Evolutionary conservation across 352 stramenopile species (phyloP).

Genomic region (Phytophthora aleatoria): DNA sequence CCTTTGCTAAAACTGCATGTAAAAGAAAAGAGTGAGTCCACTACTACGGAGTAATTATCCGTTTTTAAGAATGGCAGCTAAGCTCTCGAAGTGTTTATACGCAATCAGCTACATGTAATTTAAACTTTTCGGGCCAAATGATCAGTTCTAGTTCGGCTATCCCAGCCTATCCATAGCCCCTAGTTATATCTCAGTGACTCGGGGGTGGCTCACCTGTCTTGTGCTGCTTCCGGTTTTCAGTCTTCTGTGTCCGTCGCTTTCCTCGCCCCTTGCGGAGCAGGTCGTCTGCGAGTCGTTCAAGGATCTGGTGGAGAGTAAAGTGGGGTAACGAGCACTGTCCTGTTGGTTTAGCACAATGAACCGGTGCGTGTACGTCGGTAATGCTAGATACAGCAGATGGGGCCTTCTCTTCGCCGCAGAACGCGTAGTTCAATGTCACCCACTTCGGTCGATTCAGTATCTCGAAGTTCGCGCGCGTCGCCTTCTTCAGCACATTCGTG

Average conservation of each 20-base stretch:
- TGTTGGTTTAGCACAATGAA: slow-evolving; percentile 44
- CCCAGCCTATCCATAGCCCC: too few species aligned
- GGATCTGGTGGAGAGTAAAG: slow-evolving; percentile 54
- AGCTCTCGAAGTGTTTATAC: too few species aligned
- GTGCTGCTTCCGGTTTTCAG: slow-evolving; percentile 18
- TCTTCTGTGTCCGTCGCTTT: slow-evolving; percentile 31
- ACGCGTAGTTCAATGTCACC: slow-evolving; percentile 39
- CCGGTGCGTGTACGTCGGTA: slow-evolving; percentile 17
- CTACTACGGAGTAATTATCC: too few species aligned
- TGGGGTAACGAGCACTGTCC: slow-evolving; percentile 50
- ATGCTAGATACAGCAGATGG: slow-evolving; percentile 9
- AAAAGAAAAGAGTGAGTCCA: too few species aligned
- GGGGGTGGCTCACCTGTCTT: background rate
- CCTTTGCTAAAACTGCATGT: too few species aligned
- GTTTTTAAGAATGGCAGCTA: too few species aligned
- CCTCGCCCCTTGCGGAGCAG: slow-evolving; percentile 34
- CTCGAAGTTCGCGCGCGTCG: slow-evolving; percentile 12
- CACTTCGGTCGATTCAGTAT: slow-evolving; percentile 7
- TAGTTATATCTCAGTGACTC: background rate
- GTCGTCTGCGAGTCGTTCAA: slow-evolving; percentile 55
- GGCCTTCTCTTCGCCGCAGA: slow-evolving; percentile 41
- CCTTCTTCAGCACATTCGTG: slow-evolving; percentile 36
- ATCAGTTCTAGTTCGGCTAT: too few species aligned
- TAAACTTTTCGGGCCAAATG: too few species aligned
- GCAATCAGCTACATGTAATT: too few species aligned